These are phyloP conservation scores for Parachlorella kessleri DNA, from an alignment of 139 green algal species.

Conservation along the genomic window DNA sequence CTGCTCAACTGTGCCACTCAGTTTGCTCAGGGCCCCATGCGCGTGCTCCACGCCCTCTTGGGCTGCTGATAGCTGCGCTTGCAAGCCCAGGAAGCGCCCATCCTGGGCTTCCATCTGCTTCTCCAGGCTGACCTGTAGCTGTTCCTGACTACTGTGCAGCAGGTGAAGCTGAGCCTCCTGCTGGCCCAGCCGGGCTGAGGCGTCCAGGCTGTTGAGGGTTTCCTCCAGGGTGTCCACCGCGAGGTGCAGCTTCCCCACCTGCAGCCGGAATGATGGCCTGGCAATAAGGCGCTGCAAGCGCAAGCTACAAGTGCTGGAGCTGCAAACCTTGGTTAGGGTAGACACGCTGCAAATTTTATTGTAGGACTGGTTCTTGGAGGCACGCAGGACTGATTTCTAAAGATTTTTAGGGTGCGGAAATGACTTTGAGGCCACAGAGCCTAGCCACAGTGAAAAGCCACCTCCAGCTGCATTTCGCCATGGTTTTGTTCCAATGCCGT, in stretches of 20 bases:
- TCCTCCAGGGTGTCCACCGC: background rate
- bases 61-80: background rate
- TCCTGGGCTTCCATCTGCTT: background rate
- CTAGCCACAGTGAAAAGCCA: too few relatives aligned
- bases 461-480: too few relatives aligned
- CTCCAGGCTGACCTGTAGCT: background rate
- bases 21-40: background rate
- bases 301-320: too few relatives aligned
- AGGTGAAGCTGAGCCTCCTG: background rate
- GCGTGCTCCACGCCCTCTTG: background rate
- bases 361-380: too few relatives aligned
- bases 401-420: too few relatives aligned
- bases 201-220: background rate
- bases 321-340: too few relatives aligned
- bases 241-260: background rate
- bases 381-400: too few relatives aligned
- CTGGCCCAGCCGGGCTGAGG: background rate
- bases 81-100: background rate
- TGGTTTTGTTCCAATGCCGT: too few relatives aligned
- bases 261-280: too few relatives aligned
- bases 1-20: background rate
- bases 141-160: background rate
- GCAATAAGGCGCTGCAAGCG: too few relatives aligned
- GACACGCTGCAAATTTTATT: too few relatives aligned
- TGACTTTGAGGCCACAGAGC: too few relatives aligned